Conservation (phyloP, 306 rosid species). For the Quercus dentata region DNA sequence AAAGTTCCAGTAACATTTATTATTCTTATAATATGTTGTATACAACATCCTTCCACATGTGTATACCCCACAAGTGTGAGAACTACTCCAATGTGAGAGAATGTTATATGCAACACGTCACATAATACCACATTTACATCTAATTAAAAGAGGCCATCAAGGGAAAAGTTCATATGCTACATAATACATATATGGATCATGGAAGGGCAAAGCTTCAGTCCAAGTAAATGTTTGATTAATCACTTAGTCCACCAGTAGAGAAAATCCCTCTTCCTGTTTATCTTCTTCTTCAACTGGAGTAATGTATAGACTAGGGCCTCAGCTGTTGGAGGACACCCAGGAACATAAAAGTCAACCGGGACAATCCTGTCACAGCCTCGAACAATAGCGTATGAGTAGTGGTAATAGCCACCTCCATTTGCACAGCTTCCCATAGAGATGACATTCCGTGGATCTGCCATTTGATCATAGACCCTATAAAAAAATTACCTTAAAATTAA, state of each 20-base stretch:
- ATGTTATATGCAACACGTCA: too few species aligned
- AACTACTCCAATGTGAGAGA: too few species aligned
- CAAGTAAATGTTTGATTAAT: conserved; percentile 5
- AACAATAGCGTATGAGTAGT: conserved; percentile 91
- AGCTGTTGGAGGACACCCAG: conserved; percentile 98
- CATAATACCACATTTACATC: too few species aligned
- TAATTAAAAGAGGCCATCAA: too few species aligned
- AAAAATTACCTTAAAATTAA: neutral
- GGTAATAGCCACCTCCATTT: conserved; percentile 98
- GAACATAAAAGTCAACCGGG: conserved; percentile 93
- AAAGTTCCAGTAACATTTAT: too few species aligned
- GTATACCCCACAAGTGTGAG: too few species aligned
- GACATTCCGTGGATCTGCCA: conserved; percentile 99
- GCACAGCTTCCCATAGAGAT: conserved; percentile 99
- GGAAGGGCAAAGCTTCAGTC: too few species aligned
- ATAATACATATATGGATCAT: too few species aligned
- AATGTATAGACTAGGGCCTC: conserved; percentile 89
- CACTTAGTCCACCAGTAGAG: conserved; percentile 93
- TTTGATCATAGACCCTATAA: conserved; percentile 96
- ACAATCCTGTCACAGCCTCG: conserved; percentile 96
- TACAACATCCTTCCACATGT: too few species aligned
- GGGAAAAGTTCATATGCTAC: too few species aligned
- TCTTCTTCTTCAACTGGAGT: conserved; percentile 98
- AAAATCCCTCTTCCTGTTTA: conserved; percentile 94
- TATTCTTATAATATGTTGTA: too few species aligned